These are phyloP conservation scores for Phytopythium vexans DNA, from an alignment of 352 stramenopile species.

Conservation along the genomic window DNA sequence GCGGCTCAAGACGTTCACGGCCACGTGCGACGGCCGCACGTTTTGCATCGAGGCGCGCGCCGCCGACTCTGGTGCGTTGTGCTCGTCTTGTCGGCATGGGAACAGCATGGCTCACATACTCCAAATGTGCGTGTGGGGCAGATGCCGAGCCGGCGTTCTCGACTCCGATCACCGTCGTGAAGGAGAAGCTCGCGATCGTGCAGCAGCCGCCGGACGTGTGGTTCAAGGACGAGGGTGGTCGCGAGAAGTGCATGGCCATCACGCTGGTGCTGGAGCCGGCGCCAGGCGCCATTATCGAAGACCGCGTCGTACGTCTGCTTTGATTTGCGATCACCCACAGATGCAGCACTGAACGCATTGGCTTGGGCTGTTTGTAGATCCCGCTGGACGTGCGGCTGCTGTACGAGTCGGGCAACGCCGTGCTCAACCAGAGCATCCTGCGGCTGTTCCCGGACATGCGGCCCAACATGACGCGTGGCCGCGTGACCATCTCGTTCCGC, in stretches of 20 bases:
- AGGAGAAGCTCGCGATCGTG: slow-evolving; percentile 76
- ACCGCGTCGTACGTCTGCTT: slow-evolving; percentile 52
- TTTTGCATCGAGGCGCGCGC: slow-evolving; percentile 70
- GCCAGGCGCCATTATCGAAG: slow-evolving; percentile 57
- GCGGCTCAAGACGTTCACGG: slow-evolving; percentile 46
- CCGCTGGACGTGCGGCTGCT: slow-evolving; percentile 67
- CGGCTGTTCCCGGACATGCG: slow-evolving; percentile 81
- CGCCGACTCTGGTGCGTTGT: slow-evolving; percentile 19
- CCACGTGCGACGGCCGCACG: slow-evolving; percentile 51
- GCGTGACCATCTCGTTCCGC: slow-evolving; percentile 88
- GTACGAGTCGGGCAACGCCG: slow-evolving; percentile 82
- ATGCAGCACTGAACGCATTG: not conserved
- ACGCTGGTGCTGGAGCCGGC: slow-evolving; percentile 76
- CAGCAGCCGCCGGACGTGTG: slow-evolving; percentile 88
- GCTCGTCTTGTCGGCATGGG: not conserved
- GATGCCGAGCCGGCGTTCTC: slow-evolving; percentile 68
- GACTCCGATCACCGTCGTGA: slow-evolving; percentile 56
- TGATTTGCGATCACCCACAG: not conserved
- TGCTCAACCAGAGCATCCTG: slow-evolving; percentile 91
- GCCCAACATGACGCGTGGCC: slow-evolving; percentile 85
- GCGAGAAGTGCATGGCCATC: slow-evolving; percentile 94
- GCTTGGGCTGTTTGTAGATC: slow-evolving; percentile 10
- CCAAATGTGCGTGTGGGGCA: not conserved
- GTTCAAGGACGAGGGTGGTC: slow-evolving; percentile 96
- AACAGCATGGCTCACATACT: too few relatives aligned